Conservation (phyloP, 768 basidiomycete genomes). For the Auriscalpium vulgare region DNA sequence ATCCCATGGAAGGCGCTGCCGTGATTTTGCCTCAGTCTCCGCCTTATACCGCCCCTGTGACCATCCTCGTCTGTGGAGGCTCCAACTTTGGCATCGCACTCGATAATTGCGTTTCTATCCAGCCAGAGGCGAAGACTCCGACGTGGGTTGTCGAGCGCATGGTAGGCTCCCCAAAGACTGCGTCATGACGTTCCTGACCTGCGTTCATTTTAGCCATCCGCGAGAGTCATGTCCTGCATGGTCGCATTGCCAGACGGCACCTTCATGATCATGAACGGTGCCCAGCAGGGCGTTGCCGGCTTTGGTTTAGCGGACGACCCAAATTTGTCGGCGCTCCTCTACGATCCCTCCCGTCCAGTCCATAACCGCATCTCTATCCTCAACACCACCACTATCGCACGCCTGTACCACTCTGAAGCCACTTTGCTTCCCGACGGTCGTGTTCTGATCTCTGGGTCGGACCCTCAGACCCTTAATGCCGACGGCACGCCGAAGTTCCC, state of each 20-base stretch:
- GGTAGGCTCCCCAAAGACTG: conserved; percentile 33
- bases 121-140: conserved; percentile 53
- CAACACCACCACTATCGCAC: conserved; percentile 59
- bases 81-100: conserved; percentile 48
- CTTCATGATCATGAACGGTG: conserved; percentile 71
- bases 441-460: conserved; percentile 70
- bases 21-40: conserved; percentile 62
- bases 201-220: conserved; percentile 40
- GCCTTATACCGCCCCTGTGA: conserved; percentile 69
- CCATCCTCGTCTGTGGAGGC: conserved; percentile 69
- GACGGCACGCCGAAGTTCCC: conserved; percentile 40
- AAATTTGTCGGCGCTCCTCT: conserved; percentile 57
- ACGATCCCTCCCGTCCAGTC: conserved; percentile 55
- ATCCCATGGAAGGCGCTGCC: conserved; percentile 68
- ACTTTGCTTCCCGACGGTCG: conserved; percentile 69
- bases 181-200: not conserved
- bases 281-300: conserved; percentile 59
- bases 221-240: conserved; percentile 73
- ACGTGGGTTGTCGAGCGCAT: conserved; percentile 73
- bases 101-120: conserved; percentile 66
- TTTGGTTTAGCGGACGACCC: conserved; percentile 64
- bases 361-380: conserved; percentile 60
- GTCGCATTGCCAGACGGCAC: conserved; percentile 69
- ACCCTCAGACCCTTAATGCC: conserved; percentile 45
- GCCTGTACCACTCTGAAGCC: conserved; percentile 75